Conservation (phyloP, 2,329 filamentous ascomycete species). For the Cladosporium oxysporum region DNA sequence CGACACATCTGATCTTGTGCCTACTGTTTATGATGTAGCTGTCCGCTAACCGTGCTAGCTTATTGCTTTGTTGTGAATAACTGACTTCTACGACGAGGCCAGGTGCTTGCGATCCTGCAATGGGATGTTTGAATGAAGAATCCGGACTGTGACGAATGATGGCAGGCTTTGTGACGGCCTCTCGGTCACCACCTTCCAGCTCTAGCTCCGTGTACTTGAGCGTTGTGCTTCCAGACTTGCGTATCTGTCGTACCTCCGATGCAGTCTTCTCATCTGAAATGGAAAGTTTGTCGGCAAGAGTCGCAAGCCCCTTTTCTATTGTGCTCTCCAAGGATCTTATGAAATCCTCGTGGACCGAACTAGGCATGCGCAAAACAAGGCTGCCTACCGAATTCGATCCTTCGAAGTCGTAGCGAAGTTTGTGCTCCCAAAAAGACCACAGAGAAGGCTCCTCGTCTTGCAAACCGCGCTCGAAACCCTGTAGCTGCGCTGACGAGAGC, state of each 20-base stretch:
- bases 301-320: background rate
- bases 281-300: background rate
- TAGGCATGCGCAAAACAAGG: background rate
- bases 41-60: constrained; percentile 34
- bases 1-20: constrained; percentile 34
- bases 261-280: background rate
- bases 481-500: background rate
- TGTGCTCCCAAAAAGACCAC: background rate
- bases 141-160: background rate
- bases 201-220: background rate
- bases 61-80: constrained; percentile 36
- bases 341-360: background rate
- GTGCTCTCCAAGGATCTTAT: background rate
- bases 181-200: background rate
- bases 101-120: background rate
- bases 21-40: constrained; percentile 37
- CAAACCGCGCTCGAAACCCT: background rate
- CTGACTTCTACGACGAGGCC: constrained; percentile 36
- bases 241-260: background rate
- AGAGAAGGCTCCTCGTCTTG: background rate
- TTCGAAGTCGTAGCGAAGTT: background rate
- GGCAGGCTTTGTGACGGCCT: background rate
- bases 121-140: background rate
- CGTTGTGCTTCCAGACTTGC: background rate
- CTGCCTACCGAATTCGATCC: background rate